Conservation (phyloP, 805 yeast species). For the Sugiyamaella lignohabitans region DNA sequence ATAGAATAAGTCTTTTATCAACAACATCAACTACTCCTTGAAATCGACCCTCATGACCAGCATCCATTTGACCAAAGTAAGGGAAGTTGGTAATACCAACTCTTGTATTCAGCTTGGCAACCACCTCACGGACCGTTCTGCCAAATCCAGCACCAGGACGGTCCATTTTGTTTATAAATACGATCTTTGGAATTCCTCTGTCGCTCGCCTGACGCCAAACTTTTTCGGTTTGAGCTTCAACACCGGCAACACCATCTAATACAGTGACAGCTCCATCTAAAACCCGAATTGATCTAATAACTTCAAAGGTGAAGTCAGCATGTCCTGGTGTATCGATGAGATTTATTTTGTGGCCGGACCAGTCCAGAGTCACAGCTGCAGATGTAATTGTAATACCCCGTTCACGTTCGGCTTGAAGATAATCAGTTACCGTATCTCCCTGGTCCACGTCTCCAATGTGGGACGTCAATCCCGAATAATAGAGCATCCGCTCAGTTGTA, state of each 20-base stretch:
- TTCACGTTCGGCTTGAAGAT: slow-evolving; percentile 78
- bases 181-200: slow-evolving; percentile 63
- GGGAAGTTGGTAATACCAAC: slow-evolving; percentile 77
- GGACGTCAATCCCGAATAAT: slow-evolving; percentile 71
- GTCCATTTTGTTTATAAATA: slow-evolving; percentile 92
- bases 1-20: slow-evolving; percentile 48
- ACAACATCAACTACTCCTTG: slow-evolving; percentile 73
- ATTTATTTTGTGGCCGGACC: slow-evolving; percentile 74
- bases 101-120: slow-evolving; percentile 64
- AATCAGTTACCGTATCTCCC: slow-evolving; percentile 96
- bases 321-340: slow-evolving; percentile 97
- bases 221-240: slow-evolving; percentile 95
- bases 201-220: slow-evolving; percentile 86
- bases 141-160: slow-evolving; percentile 93
- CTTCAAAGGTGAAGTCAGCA: slow-evolving; percentile 96
- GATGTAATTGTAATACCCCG: slow-evolving; percentile 95
- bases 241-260: slow-evolving; percentile 94
- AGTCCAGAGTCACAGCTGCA: slow-evolving; percentile 88
- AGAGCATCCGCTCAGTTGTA: slow-evolving; percentile 94
- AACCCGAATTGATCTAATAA: slow-evolving; percentile 79
- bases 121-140: slow-evolving; percentile 79
- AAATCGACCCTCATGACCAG: slow-evolving; percentile 38
- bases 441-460: slow-evolving; percentile 88
- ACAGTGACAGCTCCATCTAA: slow-evolving; percentile 92
- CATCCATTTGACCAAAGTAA: slow-evolving; percentile 45